Evolutionary conservation across 768 basidiomycete genomes (phyloP), one percentile per base, ranked within the genome.

Genomic region (Tylopilus vinaceipallidus): DNA sequence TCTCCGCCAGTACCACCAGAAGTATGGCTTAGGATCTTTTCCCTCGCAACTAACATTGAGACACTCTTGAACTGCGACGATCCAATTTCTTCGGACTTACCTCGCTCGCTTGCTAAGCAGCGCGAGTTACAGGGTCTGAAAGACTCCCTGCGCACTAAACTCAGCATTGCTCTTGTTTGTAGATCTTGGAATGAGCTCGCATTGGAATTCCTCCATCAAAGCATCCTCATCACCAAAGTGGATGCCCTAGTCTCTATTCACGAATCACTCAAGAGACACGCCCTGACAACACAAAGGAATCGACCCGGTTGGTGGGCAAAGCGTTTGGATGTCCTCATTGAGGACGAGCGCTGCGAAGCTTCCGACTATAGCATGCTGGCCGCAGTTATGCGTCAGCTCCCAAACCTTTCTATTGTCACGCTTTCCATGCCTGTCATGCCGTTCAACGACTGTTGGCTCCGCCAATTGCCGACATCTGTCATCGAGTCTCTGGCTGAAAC

Each of bases 1-100:
- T n/a, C 45, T n/a, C 41, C 45, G 9, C 45, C 16, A 11, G 52
- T 67, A 12, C 64, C 64, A 24, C 63, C 66, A 17, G 66, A 66
- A 50, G 45, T 67, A 34, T 67, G 66, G 66, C 53, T 63, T 16
- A 57, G 38, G 35, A 55, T 67, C 26, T 67, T 67, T 41, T 16
- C 29, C 29, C 47, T 58, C 27, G 61, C 61, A 11, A 54, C 63
- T 5, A 43, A 54, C 30, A 19, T 56, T 6, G 54, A 39, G 12
- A 37, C 38, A 8, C 42, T 54, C 29, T 43, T 65, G 29, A 42
- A 50, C 26, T 58, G 45, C 17, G 53, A 49, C 27, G 32, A 13
- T 20, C 34, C 35, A 11, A 26, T 45, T 39, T 52, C 44, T 23
- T 52, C 54, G n/a, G 61, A 61, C 33, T 41, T 65, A n/a, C 63